Base-by-base conservation (phyloP, 1,284 basidiomycete species). In the Mycosarcoma maydis region DNA sequence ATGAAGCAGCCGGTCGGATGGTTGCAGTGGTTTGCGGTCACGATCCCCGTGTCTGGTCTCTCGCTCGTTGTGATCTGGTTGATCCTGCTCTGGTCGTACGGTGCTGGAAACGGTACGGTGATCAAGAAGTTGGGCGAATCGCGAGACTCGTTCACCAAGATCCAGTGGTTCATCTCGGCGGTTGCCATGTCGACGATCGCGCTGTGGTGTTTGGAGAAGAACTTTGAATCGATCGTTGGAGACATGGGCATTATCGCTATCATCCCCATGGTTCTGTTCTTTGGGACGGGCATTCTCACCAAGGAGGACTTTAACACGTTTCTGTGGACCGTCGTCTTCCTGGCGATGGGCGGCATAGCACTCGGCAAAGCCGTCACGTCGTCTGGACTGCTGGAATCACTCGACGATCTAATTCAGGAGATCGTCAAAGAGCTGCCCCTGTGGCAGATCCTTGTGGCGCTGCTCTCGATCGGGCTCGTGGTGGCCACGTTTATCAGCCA, bases 211-310 rank as follows among this genome's bases (percentile, higher is more conserved):
- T 82, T 93, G 29, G 94, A 92, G 76, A 90, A 92, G 80, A 85
- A 86, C 75, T 87, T 98, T 58, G 89, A 96, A 80, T 83, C 85
- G 19, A 84, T 85, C 39, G 85, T 98, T 1, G 96, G 96, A 11
- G 94, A 98, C 82, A 98, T 98, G 94, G 79, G 95, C 22, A 87
- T 98, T 75, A 94, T 98, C 73, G 95, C 95, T 0, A 90, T 98
- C 71, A 33, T 98, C 32, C 96, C 95, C 0, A 87, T 98, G 59
- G 86, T 98, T 4, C 89, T 92, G 8, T 98, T 98, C 85, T 99
- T 98, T 83, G 91, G 92, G 3, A 92, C 94, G 0, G 92, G 93
- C 3, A 89, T 98, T 11, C 84, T 98, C 51, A 92, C 93, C 77
- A 98, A 98, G 89, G 93, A 81, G 43, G 80, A 81, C 46, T 81